Evolutionary conservation across 75 land plant genomes (phyloP).

Genomic region (Pinus taeda): DNA sequence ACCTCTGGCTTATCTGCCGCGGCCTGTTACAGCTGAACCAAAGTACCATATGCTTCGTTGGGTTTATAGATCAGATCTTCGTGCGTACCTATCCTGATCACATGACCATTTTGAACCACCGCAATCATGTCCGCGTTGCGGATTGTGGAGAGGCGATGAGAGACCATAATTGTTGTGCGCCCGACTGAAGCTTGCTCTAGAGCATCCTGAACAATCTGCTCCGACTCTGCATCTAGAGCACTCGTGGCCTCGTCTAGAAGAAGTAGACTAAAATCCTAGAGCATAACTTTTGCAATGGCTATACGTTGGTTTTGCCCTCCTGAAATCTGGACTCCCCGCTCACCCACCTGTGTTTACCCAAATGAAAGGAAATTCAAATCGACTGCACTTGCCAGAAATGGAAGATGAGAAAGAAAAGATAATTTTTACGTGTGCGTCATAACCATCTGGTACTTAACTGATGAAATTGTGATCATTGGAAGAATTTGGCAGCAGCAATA

Average conservation of each 20-base stretch:
- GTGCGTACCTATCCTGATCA: slow-evolving; percentile 9
- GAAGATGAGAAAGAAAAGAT: too few species aligned
- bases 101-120: slow-evolving; percentile 26
- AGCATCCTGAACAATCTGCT: slow-evolving; percentile 2
- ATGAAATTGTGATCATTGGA: neutral
- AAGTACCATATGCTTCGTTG: slow-evolving; percentile 22
- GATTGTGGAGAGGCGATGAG: slow-evolving; percentile 39
- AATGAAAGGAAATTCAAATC: too few species aligned
- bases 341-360: too few species aligned
- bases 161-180: slow-evolving; percentile 29
- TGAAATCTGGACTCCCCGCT: too few species aligned
- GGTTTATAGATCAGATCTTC: slow-evolving; percentile 3
- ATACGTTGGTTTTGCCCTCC: too few species aligned
- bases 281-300: too few species aligned
- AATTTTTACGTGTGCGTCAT: slow-evolving; percentile 19
- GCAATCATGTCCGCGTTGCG: slow-evolving; percentile 29
- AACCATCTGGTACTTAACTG: slow-evolving; percentile 16
- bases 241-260: slow-evolving; percentile 59
- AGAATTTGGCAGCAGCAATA: slow-evolving; percentile 14
- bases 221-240: slow-evolving; percentile 29
- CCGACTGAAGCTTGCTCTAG: slow-evolving; percentile 24
- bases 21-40: slow-evolving; percentile 9
- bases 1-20: neutral
- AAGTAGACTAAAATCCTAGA: slow-evolving; percentile 5
- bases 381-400: too few species aligned